Evolutionary conservation across 202 grass and related monocot species (phyloP).

Genomic region (Cymbopogon flexuosus): DNA sequence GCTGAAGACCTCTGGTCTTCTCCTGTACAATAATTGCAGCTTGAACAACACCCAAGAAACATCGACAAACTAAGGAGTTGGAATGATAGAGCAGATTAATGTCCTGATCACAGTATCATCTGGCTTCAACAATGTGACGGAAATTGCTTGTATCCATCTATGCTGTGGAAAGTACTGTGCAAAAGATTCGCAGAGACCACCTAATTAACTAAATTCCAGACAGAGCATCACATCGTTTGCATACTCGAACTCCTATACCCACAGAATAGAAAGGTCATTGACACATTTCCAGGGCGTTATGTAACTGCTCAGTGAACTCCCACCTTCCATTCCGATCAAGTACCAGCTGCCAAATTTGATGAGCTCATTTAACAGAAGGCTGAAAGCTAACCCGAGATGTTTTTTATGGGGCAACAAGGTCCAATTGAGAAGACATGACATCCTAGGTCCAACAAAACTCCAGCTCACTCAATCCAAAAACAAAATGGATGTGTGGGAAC

Average conservation of each 20-base stretch:
- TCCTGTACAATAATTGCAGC: neutral
- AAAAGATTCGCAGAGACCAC: neutral
- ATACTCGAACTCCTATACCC: neutral
- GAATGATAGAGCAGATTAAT: neutral
- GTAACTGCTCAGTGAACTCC: conserved; percentile 5
- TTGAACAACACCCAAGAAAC: neutral
- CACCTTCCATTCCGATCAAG: neutral
- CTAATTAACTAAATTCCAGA: neutral
- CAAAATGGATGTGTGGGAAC: neutral
- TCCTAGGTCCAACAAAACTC: conserved; percentile 25
- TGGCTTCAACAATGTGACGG: neutral
- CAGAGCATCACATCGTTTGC: conserved; percentile 3
- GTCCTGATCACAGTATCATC: neutral
- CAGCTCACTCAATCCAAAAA: conserved; percentile 17
- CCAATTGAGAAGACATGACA: neutral
- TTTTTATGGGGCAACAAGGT: conserved; percentile 21
- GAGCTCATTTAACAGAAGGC: neutral
- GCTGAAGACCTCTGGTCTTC: neutral
- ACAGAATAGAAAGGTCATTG: neutral
- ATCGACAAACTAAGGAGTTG: neutral
- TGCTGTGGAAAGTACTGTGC: neutral
- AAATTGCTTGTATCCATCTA: neutral
- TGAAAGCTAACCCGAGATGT: neutral
- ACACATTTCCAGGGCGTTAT: neutral
- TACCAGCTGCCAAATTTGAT: conserved; percentile 13